Percentiles rank a stretch among this genome's conserved stretches.
Conservation (phyloP, 495 filamentous ascomycete species). For the Trichoderma virens region DNA sequence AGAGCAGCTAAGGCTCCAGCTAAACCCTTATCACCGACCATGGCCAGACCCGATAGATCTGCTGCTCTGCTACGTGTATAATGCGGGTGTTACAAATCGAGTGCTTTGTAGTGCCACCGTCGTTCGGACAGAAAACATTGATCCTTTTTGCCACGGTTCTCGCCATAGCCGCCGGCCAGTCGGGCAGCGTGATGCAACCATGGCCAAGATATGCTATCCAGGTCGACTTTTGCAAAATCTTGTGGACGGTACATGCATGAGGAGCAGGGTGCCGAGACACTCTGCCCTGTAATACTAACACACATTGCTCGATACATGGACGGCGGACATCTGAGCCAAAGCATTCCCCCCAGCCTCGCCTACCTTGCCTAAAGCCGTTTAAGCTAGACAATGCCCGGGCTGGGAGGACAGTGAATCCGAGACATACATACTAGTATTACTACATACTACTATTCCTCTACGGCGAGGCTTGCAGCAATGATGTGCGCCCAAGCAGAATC, state of each 20-base stretch:
- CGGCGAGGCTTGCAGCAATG: neutral
- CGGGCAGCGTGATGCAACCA: no score
- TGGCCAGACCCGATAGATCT: neutral
- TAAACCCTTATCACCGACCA: constrained; percentile 6
- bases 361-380: neutral
- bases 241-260: neutral
- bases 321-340: neutral
- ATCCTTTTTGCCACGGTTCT: no score
- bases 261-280: neutral
- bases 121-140: no score
- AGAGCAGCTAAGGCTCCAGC: constrained; percentile 1
- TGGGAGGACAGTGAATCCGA: neutral
- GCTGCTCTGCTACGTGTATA: neutral
- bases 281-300: neutral
- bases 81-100: no score
- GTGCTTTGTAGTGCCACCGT: no score
- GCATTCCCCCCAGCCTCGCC: neutral
- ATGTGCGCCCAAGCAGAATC: neutral
- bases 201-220: no score
- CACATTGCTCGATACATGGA: neutral
- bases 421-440: no score
- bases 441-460: neutral
- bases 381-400: neutral
- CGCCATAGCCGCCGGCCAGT: no score
- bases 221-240: neutral